phyloP scores from a whole-genome alignment of 2,329 filamentous ascomycete genomes.

The Aspergillus japonicus region DNA sequence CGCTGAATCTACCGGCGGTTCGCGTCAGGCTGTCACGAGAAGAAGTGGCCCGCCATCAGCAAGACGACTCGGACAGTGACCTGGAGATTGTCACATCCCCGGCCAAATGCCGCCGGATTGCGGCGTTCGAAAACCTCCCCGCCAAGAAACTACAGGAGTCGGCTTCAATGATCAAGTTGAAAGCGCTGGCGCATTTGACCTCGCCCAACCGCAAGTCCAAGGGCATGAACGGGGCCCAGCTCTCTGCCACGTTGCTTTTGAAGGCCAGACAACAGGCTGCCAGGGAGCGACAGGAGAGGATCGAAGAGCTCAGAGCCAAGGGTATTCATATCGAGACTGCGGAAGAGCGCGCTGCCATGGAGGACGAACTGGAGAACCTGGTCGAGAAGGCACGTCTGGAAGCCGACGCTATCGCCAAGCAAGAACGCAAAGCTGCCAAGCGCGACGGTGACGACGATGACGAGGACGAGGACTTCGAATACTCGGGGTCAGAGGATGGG shows the following conservation, averaged over 20 bases:
- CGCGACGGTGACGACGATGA: conserved; percentile 51
- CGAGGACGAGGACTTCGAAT: conserved; percentile 36
- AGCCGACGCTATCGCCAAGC: conserved; percentile 72
- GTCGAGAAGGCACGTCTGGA: conserved; percentile 81
- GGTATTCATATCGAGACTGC: conserved; percentile 79
- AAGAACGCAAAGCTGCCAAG: conserved; percentile 73
- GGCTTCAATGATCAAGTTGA: conserved; percentile 64
- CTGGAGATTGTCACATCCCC: conserved; percentile 62
- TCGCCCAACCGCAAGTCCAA: conserved; percentile 51
- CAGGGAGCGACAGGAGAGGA: conserved; percentile 70
- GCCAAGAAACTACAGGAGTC: conserved; percentile 60
- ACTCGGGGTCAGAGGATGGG: conserved; percentile 50
- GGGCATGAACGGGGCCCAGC: conserved; percentile 65
- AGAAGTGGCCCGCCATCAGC: conserved; percentile 34
- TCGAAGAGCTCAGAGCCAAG: conserved; percentile 73
- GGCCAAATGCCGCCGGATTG: conserved; percentile 43
- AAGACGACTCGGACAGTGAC: conserved; percentile 51
- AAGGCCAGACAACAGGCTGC: conserved; percentile 78
- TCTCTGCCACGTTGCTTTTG: conserved; percentile 66
- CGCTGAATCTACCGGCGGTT: conserved; percentile 33
- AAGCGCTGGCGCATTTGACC: conserved; percentile 71
- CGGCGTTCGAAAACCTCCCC: conserved; percentile 70
- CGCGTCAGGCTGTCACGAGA: conserved; percentile 43
- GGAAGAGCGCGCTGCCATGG: conserved; percentile 80
- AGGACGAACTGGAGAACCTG: conserved; percentile 82